phyloP scores from a whole-genome alignment of 2,329 filamentous ascomycete species.

The Xylaria multiplex region DNA sequence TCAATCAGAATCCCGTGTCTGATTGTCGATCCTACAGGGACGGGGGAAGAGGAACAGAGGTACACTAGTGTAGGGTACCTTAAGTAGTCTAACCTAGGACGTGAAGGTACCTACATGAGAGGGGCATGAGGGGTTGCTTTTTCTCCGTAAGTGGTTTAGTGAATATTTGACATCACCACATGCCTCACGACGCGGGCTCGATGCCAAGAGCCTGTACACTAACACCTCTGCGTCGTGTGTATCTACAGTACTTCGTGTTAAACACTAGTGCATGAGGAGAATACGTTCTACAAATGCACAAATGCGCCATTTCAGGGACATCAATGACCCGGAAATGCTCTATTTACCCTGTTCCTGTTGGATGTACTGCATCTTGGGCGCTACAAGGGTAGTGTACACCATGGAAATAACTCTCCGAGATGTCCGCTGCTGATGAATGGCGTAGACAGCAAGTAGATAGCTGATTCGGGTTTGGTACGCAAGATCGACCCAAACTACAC shows the following conservation, averaged over 20 bases:
- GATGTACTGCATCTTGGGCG: background rate
- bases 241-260: background rate
- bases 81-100: background rate
- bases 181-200: background rate
- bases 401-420: conserved; percentile 22
- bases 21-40: background rate
- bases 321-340: conserved; percentile 11
- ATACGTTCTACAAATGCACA: background rate
- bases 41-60: background rate
- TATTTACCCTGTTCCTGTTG: background rate
- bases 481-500: background rate
- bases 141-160: background rate
- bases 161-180: background rate
- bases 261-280: background rate
- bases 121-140: conserved; percentile 19
- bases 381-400: background rate
- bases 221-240: background rate
- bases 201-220: background rate
- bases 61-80: background rate
- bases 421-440: background rate
- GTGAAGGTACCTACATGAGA: background rate
- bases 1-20: conserved; percentile 6
- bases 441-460: background rate
- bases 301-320: background rate
- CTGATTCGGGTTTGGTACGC: background rate